Evolutionary conservation across 768 basidiomycete species (phyloP).

Genomic region (Rhodotorula graminis): DNA sequence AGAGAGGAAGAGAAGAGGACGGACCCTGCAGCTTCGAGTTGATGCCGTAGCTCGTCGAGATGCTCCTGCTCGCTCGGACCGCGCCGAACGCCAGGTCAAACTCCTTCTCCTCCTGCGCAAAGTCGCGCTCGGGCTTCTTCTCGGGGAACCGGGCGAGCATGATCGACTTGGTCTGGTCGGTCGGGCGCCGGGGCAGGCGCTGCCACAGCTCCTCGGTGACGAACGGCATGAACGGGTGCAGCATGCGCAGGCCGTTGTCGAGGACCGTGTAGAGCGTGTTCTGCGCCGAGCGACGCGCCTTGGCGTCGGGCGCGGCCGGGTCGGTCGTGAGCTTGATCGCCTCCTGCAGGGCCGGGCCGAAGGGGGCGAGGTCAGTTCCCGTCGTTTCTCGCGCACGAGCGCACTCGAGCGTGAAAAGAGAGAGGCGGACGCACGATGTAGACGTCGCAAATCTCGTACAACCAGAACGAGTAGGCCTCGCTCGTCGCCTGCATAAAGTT

Average conservation of each 20-base stretch:
- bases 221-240: slow-evolving; percentile 99
- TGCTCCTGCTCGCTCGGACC: slow-evolving; percentile 71
- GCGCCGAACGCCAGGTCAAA: slow-evolving; percentile 81
- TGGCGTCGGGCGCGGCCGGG: slow-evolving; percentile 55
- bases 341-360: slow-evolving; percentile 52
- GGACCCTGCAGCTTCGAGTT: slow-evolving; percentile 75
- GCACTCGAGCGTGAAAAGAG: too few species aligned
- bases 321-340: slow-evolving; percentile 98
- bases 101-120: slow-evolving; percentile 66
- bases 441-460: slow-evolving; percentile 98
- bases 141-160: slow-evolving; percentile 83
- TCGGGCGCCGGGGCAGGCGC: slow-evolving; percentile 76
- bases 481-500: slow-evolving; percentile 92
- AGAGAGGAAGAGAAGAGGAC: slow-evolving; percentile 38
- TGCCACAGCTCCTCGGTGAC: slow-evolving; percentile 99
- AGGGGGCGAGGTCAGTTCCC: too few species aligned
- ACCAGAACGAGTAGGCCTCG: slow-evolving; percentile 85
- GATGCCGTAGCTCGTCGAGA: slow-evolving; percentile 83
- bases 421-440: slow-evolving; percentile 57
- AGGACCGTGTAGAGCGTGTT: slow-evolving; percentile 94
- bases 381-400: too few species aligned
- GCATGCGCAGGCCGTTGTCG: slow-evolving; percentile 77
- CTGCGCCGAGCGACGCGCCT: slow-evolving; percentile 72
- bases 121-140: slow-evolving; percentile 42
- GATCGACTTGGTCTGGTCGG: slow-evolving; percentile 76